Base-by-base conservation (phyloP, 2,329 filamentous ascomycete genomes). In the Biscogniauxia sp. region DNA sequence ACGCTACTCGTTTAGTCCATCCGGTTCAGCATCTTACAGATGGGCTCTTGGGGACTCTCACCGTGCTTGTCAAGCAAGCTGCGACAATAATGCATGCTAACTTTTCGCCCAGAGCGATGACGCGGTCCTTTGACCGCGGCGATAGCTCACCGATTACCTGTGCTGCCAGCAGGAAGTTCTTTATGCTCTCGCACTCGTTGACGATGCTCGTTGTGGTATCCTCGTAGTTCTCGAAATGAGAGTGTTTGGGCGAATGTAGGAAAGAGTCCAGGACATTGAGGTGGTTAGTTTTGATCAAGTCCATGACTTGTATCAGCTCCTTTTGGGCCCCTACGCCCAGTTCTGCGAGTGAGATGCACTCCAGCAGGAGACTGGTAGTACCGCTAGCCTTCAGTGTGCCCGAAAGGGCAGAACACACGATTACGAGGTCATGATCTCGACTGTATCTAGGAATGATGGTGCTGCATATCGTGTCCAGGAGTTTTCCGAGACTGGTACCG, bases 401-500 rank as follows among this genome's bases (percentile, higher is more conserved):
- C 65, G 79, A 83, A 61, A 83, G 75, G 25, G 83, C 83, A 41
- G 83, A 85, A 74, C 83, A 85, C 58, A 85, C 82, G 50, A 85
- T 77, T 59, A 82, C 82, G 62, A 84, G 77, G 65, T 80, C 79
- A 64, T 81, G 78, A 51, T 74, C 67, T 58, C 74, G 69, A 54
- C 80, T 67, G 49, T 71, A 75, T 56, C 64, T 65, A 2, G 68
- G 69, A 7, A 70, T 71, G 55, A 69, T 75, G 57, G n/a, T 60
- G 57, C 60, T 55, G 62, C 66, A 66, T 52, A 86, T 82, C 69
- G 82, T 82, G 65, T 79, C 77, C 60, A 82, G 76, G 63, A 84
- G 80, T 70, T 86, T 86, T 61, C 84, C 84, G 37, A 87, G 76
- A 65, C 81, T 84, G 45, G 84, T 87, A 13, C 84, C 84, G 37